Evolutionary conservation across 805 yeast genomes (phyloP), one percentile per base, ranked within the genome.

Genomic region (Clavispora santaluciae): DNA sequence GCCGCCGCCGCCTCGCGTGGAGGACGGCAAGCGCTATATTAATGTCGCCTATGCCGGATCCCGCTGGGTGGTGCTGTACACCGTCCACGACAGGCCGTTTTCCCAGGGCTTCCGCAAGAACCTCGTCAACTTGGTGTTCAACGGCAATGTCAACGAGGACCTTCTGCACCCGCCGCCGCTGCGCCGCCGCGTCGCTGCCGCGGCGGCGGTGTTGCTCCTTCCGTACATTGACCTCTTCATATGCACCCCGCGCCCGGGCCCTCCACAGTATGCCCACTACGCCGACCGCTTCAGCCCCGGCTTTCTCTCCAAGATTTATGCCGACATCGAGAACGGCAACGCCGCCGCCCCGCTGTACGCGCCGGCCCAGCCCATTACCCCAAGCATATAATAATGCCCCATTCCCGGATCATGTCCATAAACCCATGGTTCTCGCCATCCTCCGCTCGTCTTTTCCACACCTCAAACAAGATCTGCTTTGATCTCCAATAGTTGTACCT

Each of bases 361-460:
- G 30, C 10, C 8, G 23, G 6, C 16, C 10, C 22, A 10, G 15
- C 12, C n/a, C 9, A 16, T 45, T 47, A 66, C 3, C 64, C 68
- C 34, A 70, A 52, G 43, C 64, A 60, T 41, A 70, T 54, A 5
- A 62, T 64, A 11, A 67, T 54, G 22, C 72, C 79, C 83, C 83
- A 78, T 42, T 72, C 78, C 39, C 78, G 64, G 1, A 77, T 61
- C 59, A 76, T 53, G 48, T 76, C 80, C 63, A 78, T 64, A 72
- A 79, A 77, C 22, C 76, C 73, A 20, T 49, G 39, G 37, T 63
- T 54, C 44, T 65, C 61, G 11, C 66, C 66, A 6, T 42, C 46
- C 18, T 53, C 52, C 5, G 60, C 63, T 31, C 73, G 51, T 20
- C 77, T 54, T 26, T 71, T 63, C 76, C 79, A 75, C 11, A 75